Evolutionary conservation across 2,329 filamentous ascomycete genomes (phyloP).

Genomic region (Penicillium sp.): DNA sequence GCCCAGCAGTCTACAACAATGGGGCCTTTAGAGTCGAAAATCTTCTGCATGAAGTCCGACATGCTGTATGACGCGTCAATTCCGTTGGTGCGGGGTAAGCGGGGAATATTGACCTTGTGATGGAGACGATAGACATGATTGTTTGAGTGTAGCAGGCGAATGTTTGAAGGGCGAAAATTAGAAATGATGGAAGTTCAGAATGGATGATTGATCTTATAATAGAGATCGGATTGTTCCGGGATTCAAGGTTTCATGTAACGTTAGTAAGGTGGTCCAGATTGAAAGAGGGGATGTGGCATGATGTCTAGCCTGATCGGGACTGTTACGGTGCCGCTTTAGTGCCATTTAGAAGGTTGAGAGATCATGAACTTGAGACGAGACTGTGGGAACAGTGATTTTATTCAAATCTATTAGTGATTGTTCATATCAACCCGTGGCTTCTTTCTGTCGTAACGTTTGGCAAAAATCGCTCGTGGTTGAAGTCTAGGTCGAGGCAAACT

Average conservation of each 20-base stretch:
- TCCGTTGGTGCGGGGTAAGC: background rate
- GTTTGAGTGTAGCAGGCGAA: background rate
- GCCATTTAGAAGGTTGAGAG: no score
- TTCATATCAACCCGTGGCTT: no score
- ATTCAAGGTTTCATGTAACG: background rate
- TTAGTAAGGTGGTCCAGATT: background rate
- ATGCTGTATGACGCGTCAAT: background rate
- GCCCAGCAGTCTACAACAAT: constrained; percentile 16
- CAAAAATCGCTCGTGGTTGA: no score
- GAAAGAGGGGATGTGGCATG: background rate
- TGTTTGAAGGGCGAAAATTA: background rate
- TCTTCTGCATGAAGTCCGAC: constrained; percentile 8
- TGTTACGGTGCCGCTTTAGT: background rate
- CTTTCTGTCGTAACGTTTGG: no score
- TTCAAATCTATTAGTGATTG: background rate
- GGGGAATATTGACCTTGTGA: background rate
- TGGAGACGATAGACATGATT: background rate
- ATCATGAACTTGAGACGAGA: background rate
- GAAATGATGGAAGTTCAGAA: background rate
- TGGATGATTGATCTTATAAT: background rate
- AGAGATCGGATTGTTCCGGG: background rate
- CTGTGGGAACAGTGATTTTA: background rate
- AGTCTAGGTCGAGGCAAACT: no score
- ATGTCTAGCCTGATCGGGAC: background rate
- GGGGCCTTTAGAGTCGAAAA: constrained; percentile 1